A percentile compares a stretch with the other conserved stretches of the same genome.
Conservation (phyloP, 441 rosid species). For the Arabidopsis hybrid region DNA sequence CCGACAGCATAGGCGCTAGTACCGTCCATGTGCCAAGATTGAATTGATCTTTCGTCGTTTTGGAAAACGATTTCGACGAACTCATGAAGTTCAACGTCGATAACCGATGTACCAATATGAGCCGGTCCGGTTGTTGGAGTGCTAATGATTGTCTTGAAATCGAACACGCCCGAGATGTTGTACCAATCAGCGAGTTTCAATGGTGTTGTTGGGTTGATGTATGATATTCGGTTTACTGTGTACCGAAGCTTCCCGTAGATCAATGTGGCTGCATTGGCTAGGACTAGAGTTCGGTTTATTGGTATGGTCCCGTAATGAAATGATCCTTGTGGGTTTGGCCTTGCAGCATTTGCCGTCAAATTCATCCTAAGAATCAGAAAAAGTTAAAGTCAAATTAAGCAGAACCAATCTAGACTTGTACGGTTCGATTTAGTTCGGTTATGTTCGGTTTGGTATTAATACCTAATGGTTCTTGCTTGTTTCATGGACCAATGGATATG, state of each 20-base stretch:
- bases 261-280: constrained; percentile 57
- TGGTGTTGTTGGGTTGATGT: constrained; percentile 71
- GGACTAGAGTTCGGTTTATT: constrained; percentile 53
- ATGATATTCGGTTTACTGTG: constrained; percentile 71
- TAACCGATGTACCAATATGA: constrained; percentile 54
- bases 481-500: constrained; percentile 85
- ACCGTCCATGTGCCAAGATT: constrained; percentile 89
- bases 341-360: constrained; percentile 91
- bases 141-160: constrained; percentile 55
- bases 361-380: constrained; percentile 52
- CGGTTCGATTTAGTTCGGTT: constrained; percentile 12
- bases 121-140: constrained; percentile 53
- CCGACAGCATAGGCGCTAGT: constrained; percentile 68
- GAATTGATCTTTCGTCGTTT: constrained; percentile 61
- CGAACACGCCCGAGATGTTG: constrained; percentile 72
- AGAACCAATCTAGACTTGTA: not conserved
- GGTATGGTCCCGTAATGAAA: constrained; percentile 75
- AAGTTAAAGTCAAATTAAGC: not conserved
- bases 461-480: constrained; percentile 93
- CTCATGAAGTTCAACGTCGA: constrained; percentile 63
- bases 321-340: constrained; percentile 98
- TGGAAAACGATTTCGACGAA: constrained; percentile 76
- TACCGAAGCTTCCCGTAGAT: constrained; percentile 67
- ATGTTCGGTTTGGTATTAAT: not conserved
- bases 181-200: constrained; percentile 85